These are phyloP conservation scores for Fusarium sp. DNA, from an alignment of 2,329 filamentous ascomycete genomes.

Conservation along the genomic window DNA sequence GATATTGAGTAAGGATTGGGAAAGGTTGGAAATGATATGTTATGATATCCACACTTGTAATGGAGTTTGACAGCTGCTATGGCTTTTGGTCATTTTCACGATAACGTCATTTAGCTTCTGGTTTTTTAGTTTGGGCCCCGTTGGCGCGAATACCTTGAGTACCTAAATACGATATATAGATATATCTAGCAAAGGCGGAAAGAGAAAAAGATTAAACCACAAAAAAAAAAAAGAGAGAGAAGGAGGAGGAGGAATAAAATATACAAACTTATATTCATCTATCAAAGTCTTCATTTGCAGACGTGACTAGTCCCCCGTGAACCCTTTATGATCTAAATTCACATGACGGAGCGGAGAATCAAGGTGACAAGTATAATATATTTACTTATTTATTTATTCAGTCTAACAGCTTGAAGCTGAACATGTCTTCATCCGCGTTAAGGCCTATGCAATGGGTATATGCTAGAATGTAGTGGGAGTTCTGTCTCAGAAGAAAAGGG, in stretches of 20 bases:
- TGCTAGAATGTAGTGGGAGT: constrained; percentile 47
- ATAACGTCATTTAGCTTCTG: background rate
- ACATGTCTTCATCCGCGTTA: constrained; percentile 44
- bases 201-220: background rate
- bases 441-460: constrained; percentile 51
- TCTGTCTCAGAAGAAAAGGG: constrained; percentile 22
- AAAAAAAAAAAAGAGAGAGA: background rate
- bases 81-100: background rate
- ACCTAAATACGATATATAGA: background rate
- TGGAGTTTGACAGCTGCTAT: constrained; percentile 24
- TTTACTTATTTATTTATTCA: constrained; percentile 34
- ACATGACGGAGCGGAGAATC: background rate
- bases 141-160: background rate
- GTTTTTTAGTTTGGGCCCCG: background rate
- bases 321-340: background rate
- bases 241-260: background rate
- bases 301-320: background rate
- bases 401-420: constrained; percentile 35
- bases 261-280: background rate
- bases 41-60: constrained; percentile 21
- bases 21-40: background rate
- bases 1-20: constrained; percentile 62
- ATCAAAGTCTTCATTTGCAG: background rate
- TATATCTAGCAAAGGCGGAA: background rate
- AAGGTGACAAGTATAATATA: background rate